Evolutionary conservation across 225 moss, liverwort and hornwort genomes (phyloP).

Genomic region (Sphagnum tenellum): DNA sequence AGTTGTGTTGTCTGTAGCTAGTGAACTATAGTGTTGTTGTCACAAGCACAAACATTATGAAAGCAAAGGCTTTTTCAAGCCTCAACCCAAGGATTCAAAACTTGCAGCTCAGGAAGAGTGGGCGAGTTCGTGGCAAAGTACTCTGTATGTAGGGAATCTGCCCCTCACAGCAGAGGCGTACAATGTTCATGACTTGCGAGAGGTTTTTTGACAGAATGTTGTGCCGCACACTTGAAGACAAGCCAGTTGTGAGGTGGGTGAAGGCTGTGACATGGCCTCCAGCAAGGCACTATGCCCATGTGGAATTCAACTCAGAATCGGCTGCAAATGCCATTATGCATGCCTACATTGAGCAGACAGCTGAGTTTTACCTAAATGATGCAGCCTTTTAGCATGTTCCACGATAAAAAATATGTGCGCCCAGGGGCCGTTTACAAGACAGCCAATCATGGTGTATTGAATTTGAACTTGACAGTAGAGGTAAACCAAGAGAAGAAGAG

Average conservation of each 20-base stretch:
- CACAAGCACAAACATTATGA: too few species aligned
- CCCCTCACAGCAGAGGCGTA: slow-evolving; percentile 6
- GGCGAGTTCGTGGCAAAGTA: not conserved
- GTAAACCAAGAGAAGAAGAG: not conserved
- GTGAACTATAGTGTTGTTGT: too few species aligned
- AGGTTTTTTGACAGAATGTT: slow-evolving; percentile 6
- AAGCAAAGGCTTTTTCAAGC: too few species aligned
- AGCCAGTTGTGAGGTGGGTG: not conserved
- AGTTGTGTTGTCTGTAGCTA: too few species aligned
- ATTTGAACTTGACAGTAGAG: not conserved
- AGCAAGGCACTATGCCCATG: slow-evolving; percentile 5
- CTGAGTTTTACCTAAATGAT: slow-evolving; percentile 4
- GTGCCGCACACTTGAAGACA: not conserved
- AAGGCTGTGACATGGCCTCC: slow-evolving; percentile 10
- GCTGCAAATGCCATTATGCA: slow-evolving; percentile 8
- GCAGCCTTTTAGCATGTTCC: slow-evolving; percentile 5
- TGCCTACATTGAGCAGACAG: slow-evolving; percentile 7
- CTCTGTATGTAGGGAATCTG: slow-evolving; percentile 4
- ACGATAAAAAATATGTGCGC: slow-evolving; percentile 10
- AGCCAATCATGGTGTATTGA: not conserved
- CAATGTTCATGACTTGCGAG: not conserved
- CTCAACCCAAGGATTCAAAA: slow-evolving; percentile 3
- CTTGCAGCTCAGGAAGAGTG: not conserved
- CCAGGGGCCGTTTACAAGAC: slow-evolving; percentile 10
- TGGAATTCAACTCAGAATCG: slow-evolving; percentile 4